Percentiles rank a stretch among this genome's conserved stretches.
Evolutionary conservation across 2,329 filamentous ascomycete genomes (phyloP).

Genomic region (Macrophomina pseudophaseolina): DNA sequence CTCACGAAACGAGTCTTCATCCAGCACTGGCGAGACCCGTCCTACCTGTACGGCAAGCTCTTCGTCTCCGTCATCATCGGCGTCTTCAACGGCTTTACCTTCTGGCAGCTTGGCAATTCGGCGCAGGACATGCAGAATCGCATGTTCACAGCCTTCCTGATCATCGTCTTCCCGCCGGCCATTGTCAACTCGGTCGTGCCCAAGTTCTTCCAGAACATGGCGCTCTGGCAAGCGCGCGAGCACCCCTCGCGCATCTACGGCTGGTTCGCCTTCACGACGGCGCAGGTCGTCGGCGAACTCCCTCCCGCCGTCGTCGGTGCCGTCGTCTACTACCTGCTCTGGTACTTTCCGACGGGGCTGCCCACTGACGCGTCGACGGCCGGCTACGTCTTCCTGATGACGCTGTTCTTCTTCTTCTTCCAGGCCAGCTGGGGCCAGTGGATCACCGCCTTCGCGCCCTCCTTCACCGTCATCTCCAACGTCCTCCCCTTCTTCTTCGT

Average conservation of each 20-base stretch:
- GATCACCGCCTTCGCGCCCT: slow-evolving; percentile 82
- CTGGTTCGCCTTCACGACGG: slow-evolving; percentile 77
- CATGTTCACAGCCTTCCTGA: slow-evolving; percentile 74
- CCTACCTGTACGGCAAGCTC: slow-evolving; percentile 77
- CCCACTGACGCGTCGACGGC: slow-evolving; percentile 67
- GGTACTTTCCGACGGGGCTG: slow-evolving; percentile 78
- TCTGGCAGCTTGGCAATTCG: slow-evolving; percentile 70
- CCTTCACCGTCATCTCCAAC: slow-evolving; percentile 78
- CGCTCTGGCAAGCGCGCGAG: slow-evolving; percentile 75
- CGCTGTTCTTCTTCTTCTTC: slow-evolving; percentile 78
- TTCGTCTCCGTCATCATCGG: slow-evolving; percentile 74
- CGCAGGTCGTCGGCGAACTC: slow-evolving; percentile 74
- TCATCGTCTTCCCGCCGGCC: slow-evolving; percentile 65
- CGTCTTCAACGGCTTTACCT: slow-evolving; percentile 81
- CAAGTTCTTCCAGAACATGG: slow-evolving; percentile 77
- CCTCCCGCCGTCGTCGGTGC: slow-evolving; percentile 69
- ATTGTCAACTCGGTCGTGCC: slow-evolving; percentile 75
- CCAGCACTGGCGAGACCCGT: slow-evolving; percentile 77
- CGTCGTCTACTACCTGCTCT: slow-evolving; percentile 73
- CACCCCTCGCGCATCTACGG: slow-evolving; percentile 76
- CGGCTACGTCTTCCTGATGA: slow-evolving; percentile 81
- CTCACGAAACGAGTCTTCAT: slow-evolving; percentile 73
- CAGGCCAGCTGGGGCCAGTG: slow-evolving; percentile 78
- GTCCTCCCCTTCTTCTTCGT: slow-evolving; percentile 79
- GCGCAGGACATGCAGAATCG: slow-evolving; percentile 75